A percentile compares a stretch with the other conserved stretches of the same genome.
Conservation (phyloP, 306 rosid genomes). For the Cyclanthera cordifolia region DNA sequence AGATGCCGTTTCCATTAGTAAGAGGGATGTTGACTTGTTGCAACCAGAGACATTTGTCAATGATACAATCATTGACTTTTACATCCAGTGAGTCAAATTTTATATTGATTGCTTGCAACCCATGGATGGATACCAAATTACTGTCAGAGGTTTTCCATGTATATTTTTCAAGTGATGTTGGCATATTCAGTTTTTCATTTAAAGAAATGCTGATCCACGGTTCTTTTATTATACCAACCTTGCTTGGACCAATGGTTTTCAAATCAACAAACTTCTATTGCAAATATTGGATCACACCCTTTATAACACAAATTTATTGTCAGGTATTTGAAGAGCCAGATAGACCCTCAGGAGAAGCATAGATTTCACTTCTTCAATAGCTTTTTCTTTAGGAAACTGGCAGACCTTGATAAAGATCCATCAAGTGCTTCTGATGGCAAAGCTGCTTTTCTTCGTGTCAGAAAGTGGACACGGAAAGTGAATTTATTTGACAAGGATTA, state of each 20-base stretch:
- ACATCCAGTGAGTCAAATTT: constrained; percentile 61
- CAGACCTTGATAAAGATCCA: constrained; percentile 94
- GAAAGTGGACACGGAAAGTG: constrained; percentile 94
- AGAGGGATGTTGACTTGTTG: constrained; percentile 87
- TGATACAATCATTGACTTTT: constrained; percentile 86
- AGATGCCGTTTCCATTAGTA: constrained; percentile 82
- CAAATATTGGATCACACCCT: background rate
- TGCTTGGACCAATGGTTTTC: background rate
- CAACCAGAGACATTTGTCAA: constrained; percentile 89
- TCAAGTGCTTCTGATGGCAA: constrained; percentile 74
- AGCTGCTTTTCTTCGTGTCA: constrained; percentile 90
- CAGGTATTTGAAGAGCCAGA: constrained; percentile 77
- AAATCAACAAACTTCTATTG: background rate
- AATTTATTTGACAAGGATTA: constrained; percentile 77
- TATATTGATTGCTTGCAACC: background rate
- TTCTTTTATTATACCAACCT: background rate
- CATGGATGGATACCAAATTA: background rate
- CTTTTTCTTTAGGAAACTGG: constrained; percentile 92
- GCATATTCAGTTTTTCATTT: background rate
- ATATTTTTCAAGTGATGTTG: background rate
- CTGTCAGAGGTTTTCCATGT: background rate
- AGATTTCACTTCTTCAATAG: constrained; percentile 87
- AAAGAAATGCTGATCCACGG: background rate
- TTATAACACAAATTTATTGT: constrained; percentile 6
- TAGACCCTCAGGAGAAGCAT: constrained; percentile 50